Evolutionary conservation across 129 eudicot genomes (phyloP), one percentile per base, ranked within the genome.

Genomic region (Pseudognaphalium luteoalbum): DNA sequence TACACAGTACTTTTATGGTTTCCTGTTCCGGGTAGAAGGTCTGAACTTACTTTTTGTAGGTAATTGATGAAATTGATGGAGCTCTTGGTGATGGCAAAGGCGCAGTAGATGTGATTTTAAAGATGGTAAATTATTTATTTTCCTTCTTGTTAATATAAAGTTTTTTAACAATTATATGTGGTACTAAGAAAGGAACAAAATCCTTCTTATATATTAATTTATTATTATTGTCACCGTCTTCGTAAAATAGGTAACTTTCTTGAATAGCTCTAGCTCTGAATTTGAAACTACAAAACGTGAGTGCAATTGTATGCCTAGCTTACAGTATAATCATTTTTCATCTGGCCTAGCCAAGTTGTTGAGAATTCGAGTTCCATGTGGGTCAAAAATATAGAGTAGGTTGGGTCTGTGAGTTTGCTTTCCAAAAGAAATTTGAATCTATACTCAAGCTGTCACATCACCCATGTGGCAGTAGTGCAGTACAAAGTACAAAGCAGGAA

Each of bases 41-140:
- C 73, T 74, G 15, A 14, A 37, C 14, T 72, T 68, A 50, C 21
- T 52, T 57, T 66, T 76, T 76, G 35, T 81, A 93, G 98, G 85
- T 93, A 37, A 89, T 94, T 77, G 98, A 94, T 87, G 98, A 94
- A 80, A 94, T 94, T 59, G 98, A 94, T 83, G 98, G 98, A 73
- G 98, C 98, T 76, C 98, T 94, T 76, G 91, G 91, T 81, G 98
- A 94, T 67, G 98, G 98, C 19, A 94, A 94, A 82, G 98, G 97
- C 16, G 98, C 97, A 66, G 96, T 94, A 22, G 98, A 94, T 71
- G 88, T 94, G 33, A 84, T 94, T 75, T 71, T 94, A n/a, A 89
- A 89, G 76, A 87, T 94, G 98, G 98, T 94, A 85, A 75, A 17
- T 75, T 39, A 39, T 65, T 30, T 42, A 11, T 5, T 17, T 47